Base-by-base conservation (phyloP, 768 basidiomycete genomes). In the Kwoniella dejecticola region DNA sequence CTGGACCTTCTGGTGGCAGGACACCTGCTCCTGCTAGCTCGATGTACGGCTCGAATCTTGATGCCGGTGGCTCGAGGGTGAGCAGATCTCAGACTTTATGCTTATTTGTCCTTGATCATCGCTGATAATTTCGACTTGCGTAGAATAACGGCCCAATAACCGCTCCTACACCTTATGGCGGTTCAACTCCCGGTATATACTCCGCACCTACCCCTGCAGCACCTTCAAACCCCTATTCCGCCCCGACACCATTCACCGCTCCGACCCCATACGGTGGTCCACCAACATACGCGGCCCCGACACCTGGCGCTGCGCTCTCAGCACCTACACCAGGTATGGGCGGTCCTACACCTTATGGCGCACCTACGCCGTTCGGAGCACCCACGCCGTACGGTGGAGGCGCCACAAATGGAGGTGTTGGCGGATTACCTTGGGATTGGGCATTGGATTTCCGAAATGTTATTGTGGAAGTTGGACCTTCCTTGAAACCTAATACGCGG, bases 251-350 rank as follows among this genome's bases (percentile, higher is more conserved):
- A 8, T 76, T 69, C 52, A 54, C 64, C 2, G 77, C 77, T 1
- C 72, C 77, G 11, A 74, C 77, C 10, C 72, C 75, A 0, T 76
- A 77, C 60, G 63, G 63, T 36, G 73, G 71, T 1, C 75, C n/a
- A n/a, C n/a, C 75, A 6, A 77, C 75, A 2, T 63, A 55, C n/a
- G 52, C 46, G 41, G 65, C 61, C 47, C 57, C 66, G 19, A 82
- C 81, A n/a, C 81, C 82, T 0, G 83, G 82, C 7, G 82, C 83
- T 33, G 67, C 62, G n/a, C 80, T 78, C 12, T 57, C 76, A 6
- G 81, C 81, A 1, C 80, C 81, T 0, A 82, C 81, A 29, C 80
- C 81, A 11, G 80, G 75, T 11, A 63, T 70, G 21, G 68, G 71
- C 48, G 73, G 67, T 21, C 68, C 63, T 36, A 70, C 64, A 30